Percentiles rank a stretch among this genome's conserved stretches.
These are phyloP conservation scores for Puccinia horiana DNA, from an alignment of 1,284 basidiomycete species.

Conservation along the genomic window DNA sequence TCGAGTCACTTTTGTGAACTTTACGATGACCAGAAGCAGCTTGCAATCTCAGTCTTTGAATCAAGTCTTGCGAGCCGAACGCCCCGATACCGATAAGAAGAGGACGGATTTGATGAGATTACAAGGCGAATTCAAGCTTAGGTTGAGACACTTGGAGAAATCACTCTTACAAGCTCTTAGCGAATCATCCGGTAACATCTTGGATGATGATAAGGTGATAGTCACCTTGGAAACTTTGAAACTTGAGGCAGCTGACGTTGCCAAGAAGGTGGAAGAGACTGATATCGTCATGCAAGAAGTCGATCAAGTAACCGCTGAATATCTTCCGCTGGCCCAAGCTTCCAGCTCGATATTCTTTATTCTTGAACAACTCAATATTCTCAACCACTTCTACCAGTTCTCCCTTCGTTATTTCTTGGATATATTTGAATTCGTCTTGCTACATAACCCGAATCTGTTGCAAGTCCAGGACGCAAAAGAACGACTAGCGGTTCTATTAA, in stretches of 20 bases:
- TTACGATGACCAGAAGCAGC: conserved; percentile 98
- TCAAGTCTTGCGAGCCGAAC: conserved; percentile 93
- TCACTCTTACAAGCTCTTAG: conserved; percentile 92
- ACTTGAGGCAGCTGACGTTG: conserved; percentile 93
- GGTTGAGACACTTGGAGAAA: conserved; percentile 88
- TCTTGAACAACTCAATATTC: conserved; percentile 85
- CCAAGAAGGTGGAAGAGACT: conserved; percentile 94
- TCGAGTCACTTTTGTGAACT: conserved; percentile 98
- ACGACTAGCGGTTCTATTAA: conserved; percentile 79
- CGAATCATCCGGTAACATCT: conserved; percentile 92
- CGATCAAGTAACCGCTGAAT: conserved; percentile 90
- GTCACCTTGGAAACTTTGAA: conserved; percentile 95
- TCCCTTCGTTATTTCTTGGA: conserved; percentile 96
- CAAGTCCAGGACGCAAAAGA: conserved; percentile 72
- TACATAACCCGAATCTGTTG: conserved; percentile 84
- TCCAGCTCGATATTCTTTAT: conserved; percentile 98
- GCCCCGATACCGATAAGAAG: conserved; percentile 94
- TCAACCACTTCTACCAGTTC: conserved; percentile 99
- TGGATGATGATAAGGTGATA: conserved; percentile 99
- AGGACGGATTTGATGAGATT: conserved; percentile 97
- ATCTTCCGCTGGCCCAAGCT: conserved; percentile 89
- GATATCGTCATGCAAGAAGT: conserved; percentile 94
- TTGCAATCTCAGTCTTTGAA: conserved; percentile 96
- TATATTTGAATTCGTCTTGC: conserved; percentile 92
- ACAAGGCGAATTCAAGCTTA: conserved; percentile 94